These are phyloP conservation scores for Candida manassasensis DNA, from an alignment of 805 yeast species.

Conservation along the genomic window DNA sequence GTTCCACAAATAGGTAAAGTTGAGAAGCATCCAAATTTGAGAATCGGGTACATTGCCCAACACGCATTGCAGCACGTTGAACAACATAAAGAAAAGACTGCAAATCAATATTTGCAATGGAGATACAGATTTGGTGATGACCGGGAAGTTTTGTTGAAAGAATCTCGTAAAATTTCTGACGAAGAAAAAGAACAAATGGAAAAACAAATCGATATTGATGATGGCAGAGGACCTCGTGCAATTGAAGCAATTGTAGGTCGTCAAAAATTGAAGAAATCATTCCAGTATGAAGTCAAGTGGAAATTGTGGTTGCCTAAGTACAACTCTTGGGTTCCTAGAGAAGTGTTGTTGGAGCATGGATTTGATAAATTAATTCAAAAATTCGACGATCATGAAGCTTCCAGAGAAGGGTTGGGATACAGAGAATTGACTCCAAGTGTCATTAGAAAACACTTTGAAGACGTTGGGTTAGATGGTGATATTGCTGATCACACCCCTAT, in stretches of 20 bases:
- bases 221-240: constrained; percentile 83
- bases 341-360: constrained; percentile 63
- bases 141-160: constrained; percentile 91
- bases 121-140: constrained; percentile 97
- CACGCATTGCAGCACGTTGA: constrained; percentile 97
- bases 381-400: constrained; percentile 45
- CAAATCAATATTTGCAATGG: constrained; percentile 98
- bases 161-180: constrained; percentile 80
- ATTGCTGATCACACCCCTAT: constrained; percentile 97
- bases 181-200: constrained; percentile 71
- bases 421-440: constrained; percentile 73
- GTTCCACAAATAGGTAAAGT: constrained; percentile 84
- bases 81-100: constrained; percentile 94
- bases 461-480: constrained; percentile 94
- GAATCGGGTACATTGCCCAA: constrained; percentile 98
- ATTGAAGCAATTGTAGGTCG: constrained; percentile 96
- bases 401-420: constrained; percentile 46
- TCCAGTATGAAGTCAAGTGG: constrained; percentile 98
- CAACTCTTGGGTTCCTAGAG: constrained; percentile 91
- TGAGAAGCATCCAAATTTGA: constrained; percentile 95
- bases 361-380: constrained; percentile 40
- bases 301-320: constrained; percentile 76
- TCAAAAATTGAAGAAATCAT: constrained; percentile 91
- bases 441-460: constrained; percentile 94
- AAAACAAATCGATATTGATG: constrained; percentile 73